phyloP scores from a whole-genome alignment of 768 basidiomycete genomes.

The Dacryopinax primogenitus region DNA sequence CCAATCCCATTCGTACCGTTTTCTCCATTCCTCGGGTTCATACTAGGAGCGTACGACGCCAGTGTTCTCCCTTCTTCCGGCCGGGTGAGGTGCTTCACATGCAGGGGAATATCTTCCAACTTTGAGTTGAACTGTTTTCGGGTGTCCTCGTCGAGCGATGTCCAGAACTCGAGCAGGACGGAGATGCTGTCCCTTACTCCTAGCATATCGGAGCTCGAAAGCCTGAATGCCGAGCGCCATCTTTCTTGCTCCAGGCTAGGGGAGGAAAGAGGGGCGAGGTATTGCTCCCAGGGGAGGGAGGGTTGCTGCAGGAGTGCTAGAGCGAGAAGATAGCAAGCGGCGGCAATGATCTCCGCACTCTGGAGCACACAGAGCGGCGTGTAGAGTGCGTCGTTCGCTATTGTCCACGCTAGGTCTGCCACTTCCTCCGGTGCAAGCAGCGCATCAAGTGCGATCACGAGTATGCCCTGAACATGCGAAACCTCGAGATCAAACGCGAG shows the following conservation, averaged over 20 bases:
- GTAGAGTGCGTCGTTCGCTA: constrained; percentile 77
- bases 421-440: constrained; percentile 27
- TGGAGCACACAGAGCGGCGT: constrained; percentile 67
- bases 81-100: neutral
- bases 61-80: neutral
- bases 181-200: neutral
- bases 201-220: neutral
- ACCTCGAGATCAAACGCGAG: constrained; percentile 78
- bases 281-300: constrained; percentile 58
- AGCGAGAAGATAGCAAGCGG: constrained; percentile 64
- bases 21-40: neutral
- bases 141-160: neutral
- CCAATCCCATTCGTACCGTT: constrained; percentile 3
- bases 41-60: neutral
- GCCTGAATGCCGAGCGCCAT: neutral
- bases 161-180: constrained; percentile 1
- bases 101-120: neutral
- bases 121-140: neutral
- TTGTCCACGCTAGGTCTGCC: constrained; percentile 64
- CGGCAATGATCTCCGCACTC: constrained; percentile 55
- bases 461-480: constrained; percentile 58
- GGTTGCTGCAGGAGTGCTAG: constrained; percentile 61
- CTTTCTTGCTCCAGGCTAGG: neutral
- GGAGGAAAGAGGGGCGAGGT: constrained; percentile 33
- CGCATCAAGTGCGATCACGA: constrained; percentile 52